A percentile compares a stretch with the other conserved stretches of the same genome.
Conservation (phyloP, 768 basidiomycete species). For the Cystobasidiopsis lactophilus region DNA sequence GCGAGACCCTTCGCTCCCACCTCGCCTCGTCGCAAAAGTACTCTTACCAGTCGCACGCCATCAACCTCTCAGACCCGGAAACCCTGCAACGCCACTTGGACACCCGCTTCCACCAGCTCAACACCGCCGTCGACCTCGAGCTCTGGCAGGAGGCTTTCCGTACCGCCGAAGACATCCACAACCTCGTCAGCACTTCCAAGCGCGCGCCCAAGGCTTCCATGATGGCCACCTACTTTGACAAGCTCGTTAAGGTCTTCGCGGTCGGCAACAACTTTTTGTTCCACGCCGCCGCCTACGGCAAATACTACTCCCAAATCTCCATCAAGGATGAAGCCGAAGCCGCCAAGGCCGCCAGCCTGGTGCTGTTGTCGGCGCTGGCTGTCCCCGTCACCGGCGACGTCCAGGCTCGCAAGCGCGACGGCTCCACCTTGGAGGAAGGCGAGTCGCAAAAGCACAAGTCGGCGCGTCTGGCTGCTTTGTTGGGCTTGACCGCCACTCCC, state of each 20-base stretch:
- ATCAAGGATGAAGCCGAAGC: conserved; percentile 50
- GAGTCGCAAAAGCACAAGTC: conserved; percentile 43
- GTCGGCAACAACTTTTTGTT: conserved; percentile 86
- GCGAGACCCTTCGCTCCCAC: conserved; percentile 86
- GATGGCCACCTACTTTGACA: conserved; percentile 99
- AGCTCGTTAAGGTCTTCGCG: conserved; percentile 85
- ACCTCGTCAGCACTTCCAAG: conserved; percentile 76
- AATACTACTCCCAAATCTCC: conserved; percentile 39
- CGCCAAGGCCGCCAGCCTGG: conserved; percentile 63
- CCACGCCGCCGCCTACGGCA: conserved; percentile 87
- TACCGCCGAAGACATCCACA: conserved; percentile 93
- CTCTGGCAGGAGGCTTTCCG: conserved; percentile 99
- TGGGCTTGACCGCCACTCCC: conserved; percentile 62
- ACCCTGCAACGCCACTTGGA: conserved; percentile 88
- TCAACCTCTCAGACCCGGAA: conserved; percentile 87
- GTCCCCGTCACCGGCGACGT: conserved; percentile 52
- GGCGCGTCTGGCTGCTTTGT: conserved; percentile 56
- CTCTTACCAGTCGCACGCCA: conserved; percentile 72
- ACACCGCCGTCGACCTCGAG: conserved; percentile 89
- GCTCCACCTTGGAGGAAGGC: conserved; percentile 21
- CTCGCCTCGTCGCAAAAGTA: conserved; percentile 88
- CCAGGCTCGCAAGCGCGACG: conserved; percentile 5
- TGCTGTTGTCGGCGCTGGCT: conserved; percentile 74
- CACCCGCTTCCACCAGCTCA: conserved; percentile 87
- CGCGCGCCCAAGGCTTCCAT: conserved; percentile 76